These are phyloP conservation scores for Pinus tabuliformis DNA, from an alignment of 75 land plant species.

Conservation along the genomic window DNA sequence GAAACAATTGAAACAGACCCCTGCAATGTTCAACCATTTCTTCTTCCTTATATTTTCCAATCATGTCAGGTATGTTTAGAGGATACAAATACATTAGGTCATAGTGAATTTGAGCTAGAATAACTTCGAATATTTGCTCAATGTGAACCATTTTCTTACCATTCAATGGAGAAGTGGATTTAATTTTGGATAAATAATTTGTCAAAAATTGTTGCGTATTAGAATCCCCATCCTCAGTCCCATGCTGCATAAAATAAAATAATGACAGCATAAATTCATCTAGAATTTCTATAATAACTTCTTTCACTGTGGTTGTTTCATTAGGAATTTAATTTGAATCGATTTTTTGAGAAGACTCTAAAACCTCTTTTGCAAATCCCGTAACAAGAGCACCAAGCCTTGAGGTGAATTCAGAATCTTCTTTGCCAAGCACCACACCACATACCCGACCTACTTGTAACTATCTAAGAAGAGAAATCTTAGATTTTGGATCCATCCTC, in stretches of 20 bases:
- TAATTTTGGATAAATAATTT: constrained; percentile 71
- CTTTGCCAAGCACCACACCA: constrained; percentile 43
- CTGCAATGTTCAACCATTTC: constrained; percentile 79
- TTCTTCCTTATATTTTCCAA: constrained; percentile 91
- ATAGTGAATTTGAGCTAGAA: constrained; percentile 55
- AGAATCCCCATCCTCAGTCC: constrained; percentile 61
- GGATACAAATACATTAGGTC: constrained; percentile 60
- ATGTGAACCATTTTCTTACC: constrained; percentile 67
- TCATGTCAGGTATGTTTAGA: constrained; percentile 71
- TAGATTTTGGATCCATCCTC: constrained; percentile 78
- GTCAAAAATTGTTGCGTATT: constrained; percentile 77
- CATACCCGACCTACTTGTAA: constrained; percentile 65
- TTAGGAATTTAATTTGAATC: constrained; percentile 35
- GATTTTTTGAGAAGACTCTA: constrained; percentile 72
- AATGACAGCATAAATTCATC: constrained; percentile 89
- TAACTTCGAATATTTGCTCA: constrained; percentile 73
- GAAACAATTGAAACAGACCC: constrained; percentile 72
- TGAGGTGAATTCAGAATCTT: constrained; percentile 60
- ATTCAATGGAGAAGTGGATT: constrained; percentile 34
- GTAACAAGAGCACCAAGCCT: constrained; percentile 63
- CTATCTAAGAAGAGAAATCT: constrained; percentile 68
- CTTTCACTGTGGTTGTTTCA: constrained; percentile 16
- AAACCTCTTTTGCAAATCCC: constrained; percentile 78
- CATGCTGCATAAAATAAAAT: constrained; percentile 75
- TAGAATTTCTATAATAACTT: constrained; percentile 50